Conservation (phyloP, 1,284 basidiomycete genomes). For the Leccinum cinnamomeum region DNA sequence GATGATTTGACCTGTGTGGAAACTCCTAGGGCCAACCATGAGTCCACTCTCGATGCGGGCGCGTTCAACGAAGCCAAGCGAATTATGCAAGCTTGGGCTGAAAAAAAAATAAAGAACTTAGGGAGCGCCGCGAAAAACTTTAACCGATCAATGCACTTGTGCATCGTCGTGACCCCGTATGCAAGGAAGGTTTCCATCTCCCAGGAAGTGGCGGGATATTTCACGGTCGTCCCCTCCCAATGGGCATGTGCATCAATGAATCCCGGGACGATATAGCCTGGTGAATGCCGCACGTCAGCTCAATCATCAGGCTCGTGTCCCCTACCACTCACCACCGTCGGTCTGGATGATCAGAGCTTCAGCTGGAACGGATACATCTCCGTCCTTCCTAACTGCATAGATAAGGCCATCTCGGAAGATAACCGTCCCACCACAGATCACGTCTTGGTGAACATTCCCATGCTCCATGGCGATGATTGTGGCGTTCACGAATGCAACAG, state of each 20-base stretch:
- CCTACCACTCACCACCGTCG: slow-evolving; percentile 51
- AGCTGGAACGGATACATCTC: slow-evolving; percentile 38
- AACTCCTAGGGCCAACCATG: slow-evolving; percentile 66
- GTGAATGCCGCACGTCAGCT: slow-evolving; percentile 3
- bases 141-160: slow-evolving; percentile 52
- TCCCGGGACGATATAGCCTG: slow-evolving; percentile 65
- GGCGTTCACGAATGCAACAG: slow-evolving; percentile 62
- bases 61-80: slow-evolving; percentile 61
- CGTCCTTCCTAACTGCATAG: slow-evolving; percentile 44
- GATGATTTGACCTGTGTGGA: slow-evolving; percentile 63
- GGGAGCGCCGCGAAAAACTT: background rate
- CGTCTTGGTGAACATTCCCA: slow-evolving; percentile 37
- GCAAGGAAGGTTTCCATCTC: slow-evolving; percentile 73
- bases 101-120: slow-evolving; percentile 2
- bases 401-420: slow-evolving; percentile 57
- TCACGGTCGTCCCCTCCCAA: slow-evolving; percentile 54
- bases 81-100: slow-evolving; percentile 65
- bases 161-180: slow-evolving; percentile 74
- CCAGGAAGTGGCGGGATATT: slow-evolving; percentile 66
- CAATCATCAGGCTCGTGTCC: background rate
- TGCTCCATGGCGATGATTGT: slow-evolving; percentile 65
- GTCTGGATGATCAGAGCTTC: slow-evolving; percentile 56
- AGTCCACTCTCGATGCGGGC: slow-evolving; percentile 66
- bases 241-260: slow-evolving; percentile 77
- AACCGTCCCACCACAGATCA: slow-evolving; percentile 52